A percentile compares a stretch with the other conserved stretches of the same genome.
Evolutionary conservation across 2,329 filamentous ascomycete genomes (phyloP).

Genomic region (Thermothelomyces thermophilus): DNA sequence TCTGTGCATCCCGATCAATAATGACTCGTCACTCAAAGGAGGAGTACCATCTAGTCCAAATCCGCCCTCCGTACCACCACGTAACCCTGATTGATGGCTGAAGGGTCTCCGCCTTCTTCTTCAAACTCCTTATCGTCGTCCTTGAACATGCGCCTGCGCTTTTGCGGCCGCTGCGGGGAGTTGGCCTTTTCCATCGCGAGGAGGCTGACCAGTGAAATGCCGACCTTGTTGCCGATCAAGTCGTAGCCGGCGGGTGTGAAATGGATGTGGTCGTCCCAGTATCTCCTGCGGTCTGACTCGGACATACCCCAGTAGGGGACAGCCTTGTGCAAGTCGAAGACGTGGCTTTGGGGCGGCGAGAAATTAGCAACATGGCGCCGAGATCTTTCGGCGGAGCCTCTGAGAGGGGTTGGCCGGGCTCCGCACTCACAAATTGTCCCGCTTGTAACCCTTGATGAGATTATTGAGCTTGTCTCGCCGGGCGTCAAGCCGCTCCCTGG

Average conservation of each 20-base stretch:
- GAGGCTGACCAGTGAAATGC: slow-evolving; percentile 44
- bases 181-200: slow-evolving; percentile 23
- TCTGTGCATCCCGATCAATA: neutral
- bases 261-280: slow-evolving; percentile 59
- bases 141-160: slow-evolving; percentile 26
- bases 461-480: slow-evolving; percentile 44
- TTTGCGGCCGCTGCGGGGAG: slow-evolving; percentile 17
- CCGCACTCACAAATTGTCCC: slow-evolving; percentile 45
- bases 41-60: slow-evolving; percentile 34
- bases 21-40: neutral
- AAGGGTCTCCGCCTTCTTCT: slow-evolving; percentile 45
- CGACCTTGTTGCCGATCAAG: slow-evolving; percentile 53
- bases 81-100: slow-evolving; percentile 45
- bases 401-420: neutral
- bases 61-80: slow-evolving; percentile 48
- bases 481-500: slow-evolving; percentile 26
- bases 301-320: slow-evolving; percentile 49
- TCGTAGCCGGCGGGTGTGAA: slow-evolving; percentile 54
- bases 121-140: slow-evolving; percentile 39
- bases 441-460: slow-evolving; percentile 43
- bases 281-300: slow-evolving; percentile 37
- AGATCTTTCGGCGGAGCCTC: neutral
- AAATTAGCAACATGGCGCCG: neutral
- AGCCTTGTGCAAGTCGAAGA: slow-evolving; percentile 49
- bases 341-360: slow-evolving; percentile 36